A percentile compares a stretch with the other conserved stretches of the same genome.
phyloP scores from a whole-genome alignment of 306 rosid species.

The Pueraria montana region DNA sequence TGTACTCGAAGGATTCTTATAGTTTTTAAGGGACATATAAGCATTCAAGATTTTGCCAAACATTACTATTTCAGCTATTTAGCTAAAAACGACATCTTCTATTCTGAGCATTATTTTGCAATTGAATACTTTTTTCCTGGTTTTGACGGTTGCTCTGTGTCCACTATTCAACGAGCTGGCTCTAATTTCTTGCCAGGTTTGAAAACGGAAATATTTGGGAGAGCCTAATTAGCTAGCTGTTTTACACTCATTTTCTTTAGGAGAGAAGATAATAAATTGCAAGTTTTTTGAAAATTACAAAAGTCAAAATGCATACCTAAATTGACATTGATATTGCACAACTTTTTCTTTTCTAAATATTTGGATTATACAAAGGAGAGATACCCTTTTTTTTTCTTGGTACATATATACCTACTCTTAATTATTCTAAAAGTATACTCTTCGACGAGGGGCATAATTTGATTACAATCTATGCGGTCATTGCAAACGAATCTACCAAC shows the following conservation, averaged over 20 bases:
- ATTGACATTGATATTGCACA: not conserved
- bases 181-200: not conserved
- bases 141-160: not conserved
- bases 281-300: not conserved
- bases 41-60: conserved; percentile 9
- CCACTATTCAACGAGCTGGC: conserved; percentile 9
- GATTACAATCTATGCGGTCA: not conserved
- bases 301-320: conserved; percentile 15
- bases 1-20: conserved; percentile 7
- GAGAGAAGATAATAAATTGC: not conserved
- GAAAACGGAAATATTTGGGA: not conserved
- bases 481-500: not conserved
- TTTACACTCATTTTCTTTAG: not conserved
- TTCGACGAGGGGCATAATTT: not conserved
- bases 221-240: not conserved
- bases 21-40: not conserved
- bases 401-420: not conserved
- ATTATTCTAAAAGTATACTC: not conserved
- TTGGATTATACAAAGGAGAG: not conserved
- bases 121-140: not conserved
- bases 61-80: conserved; percentile 21
- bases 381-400: not conserved
- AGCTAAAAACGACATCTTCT: not conserved
- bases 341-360: too few species aligned
- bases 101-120: conserved; percentile 11